Base-by-base conservation (phyloP, 1,284 basidiomycete species). In the Mrakiaceae sp. region DNA sequence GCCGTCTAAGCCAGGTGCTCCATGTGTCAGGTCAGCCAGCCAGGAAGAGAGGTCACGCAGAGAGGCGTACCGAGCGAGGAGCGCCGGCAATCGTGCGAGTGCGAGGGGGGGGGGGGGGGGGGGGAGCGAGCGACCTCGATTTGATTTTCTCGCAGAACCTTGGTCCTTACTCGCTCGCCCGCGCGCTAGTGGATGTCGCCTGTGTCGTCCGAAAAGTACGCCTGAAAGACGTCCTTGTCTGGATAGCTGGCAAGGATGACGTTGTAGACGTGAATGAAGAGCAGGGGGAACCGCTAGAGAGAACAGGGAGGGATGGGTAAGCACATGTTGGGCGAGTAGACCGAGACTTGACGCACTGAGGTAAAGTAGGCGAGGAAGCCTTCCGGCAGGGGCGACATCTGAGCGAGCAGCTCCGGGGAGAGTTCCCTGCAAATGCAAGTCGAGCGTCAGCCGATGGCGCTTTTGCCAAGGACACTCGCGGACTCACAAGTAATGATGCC, bases 311-410 rank as follows among this genome's bases (percentile, higher is more conserved):
- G 2, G 40, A 46, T 12, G 16, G 27, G 46, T 46, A 40, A 52
- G 39, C 9, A 60, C 3, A 8, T 11, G 10, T 11, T 2, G 14
- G 9, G 27, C 40, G 4, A 7, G 12, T 40, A 16, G 48, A 9
- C 7, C 16, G 43, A n/a, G 27, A 2, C 4, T 9, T 9, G 14
- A 12, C 51, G 44, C 16, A 62, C 60, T 1, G 83, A 81, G 0
- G 92, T 96, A 74, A 98, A 98, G 77, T 98, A 98, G 4, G 81
- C 78, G 64, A 98, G 77, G 79, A 92, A 98, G 10, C 94, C 94
- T 68, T 89, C 87, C 0, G 96, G 95, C 79, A 98, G 85, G 4
- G 87, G 11, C 97, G 80, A 74, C 88, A 85, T 64, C 87, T 83
- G 74, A 91, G 92, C 52, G 93, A 87, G 67, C 87, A 85, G 64